Conservation (phyloP, 306 rosid genomes). For the Glycine tomentella region DNA sequence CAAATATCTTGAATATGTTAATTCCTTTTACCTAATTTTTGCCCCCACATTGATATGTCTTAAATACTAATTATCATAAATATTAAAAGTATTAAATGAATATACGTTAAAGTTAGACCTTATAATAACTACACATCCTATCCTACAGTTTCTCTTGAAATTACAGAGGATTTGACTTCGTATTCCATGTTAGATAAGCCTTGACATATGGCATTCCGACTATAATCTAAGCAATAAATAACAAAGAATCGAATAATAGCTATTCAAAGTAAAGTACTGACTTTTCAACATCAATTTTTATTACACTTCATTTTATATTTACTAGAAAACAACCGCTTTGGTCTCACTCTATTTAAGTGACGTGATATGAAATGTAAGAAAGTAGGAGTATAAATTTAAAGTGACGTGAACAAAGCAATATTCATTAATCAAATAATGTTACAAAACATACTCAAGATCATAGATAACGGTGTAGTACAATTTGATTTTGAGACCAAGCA, state of each 20-base stretch:
- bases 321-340: not conserved
- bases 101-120: not conserved
- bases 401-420: not conserved
- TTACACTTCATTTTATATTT: not conserved
- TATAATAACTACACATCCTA: not conserved
- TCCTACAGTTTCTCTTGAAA: not conserved
- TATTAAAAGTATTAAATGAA: not conserved
- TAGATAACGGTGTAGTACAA: not conserved
- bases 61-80: not conserved
- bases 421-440: too few relatives aligned
- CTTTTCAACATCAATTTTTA: not conserved
- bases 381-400: not conserved
- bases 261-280: not conserved
- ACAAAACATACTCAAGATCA: not conserved
- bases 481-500: too few relatives aligned
- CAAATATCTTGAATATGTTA: not conserved
- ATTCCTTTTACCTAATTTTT: not conserved
- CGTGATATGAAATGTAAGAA: not conserved
- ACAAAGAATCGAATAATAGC: not conserved
- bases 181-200: not conserved
- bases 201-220: not conserved
- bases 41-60: not conserved
- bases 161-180: not conserved
- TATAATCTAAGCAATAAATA: not conserved
- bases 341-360: not conserved